These are phyloP conservation scores for Anthostomella pinea DNA, from an alignment of 2,329 filamentous ascomycete species.

Conservation along the genomic window DNA sequence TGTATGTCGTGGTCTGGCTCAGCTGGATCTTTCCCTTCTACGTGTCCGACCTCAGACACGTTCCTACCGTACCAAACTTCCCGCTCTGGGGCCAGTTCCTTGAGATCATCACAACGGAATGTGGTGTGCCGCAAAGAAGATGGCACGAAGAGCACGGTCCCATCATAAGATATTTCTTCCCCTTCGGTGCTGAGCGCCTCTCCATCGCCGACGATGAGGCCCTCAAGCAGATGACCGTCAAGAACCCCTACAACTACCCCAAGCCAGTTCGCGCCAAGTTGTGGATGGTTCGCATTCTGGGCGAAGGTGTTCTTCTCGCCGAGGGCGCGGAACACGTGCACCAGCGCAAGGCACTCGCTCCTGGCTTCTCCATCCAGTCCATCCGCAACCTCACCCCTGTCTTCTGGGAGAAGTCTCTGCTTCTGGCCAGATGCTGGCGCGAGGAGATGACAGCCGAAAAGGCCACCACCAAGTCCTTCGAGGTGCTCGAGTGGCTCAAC, in stretches of 20 bases:
- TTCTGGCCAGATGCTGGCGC: constrained; percentile 42
- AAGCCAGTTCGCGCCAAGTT: constrained; percentile 36
- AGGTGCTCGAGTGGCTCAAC: constrained; percentile 42
- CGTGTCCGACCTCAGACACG: constrained; percentile 39
- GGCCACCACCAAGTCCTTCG: constrained; percentile 31
- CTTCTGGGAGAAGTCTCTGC: constrained; percentile 40
- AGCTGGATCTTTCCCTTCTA: constrained; percentile 41
- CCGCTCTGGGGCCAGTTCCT: constrained; percentile 44
- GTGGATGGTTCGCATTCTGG: constrained; percentile 43
- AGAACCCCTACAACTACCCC: constrained; percentile 40
- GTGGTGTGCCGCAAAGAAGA: constrained; percentile 39
- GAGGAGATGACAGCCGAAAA: constrained; percentile 31
- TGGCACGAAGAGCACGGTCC: constrained; percentile 41
- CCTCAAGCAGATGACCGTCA: constrained; percentile 42
- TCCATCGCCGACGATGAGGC: constrained; percentile 43
- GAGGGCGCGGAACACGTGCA: constrained; percentile 40
- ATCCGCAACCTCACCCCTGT: constrained; percentile 36
- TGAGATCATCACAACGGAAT: constrained; percentile 39
- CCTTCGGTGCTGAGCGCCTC: constrained; percentile 42
- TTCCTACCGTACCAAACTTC: constrained; percentile 40
- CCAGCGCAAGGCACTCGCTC: constrained; percentile 39
- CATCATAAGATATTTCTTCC: constrained; percentile 45
- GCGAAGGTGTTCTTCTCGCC: constrained; percentile 41
- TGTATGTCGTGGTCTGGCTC: constrained; percentile 34
- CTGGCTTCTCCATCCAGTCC: constrained; percentile 37